Conservation (phyloP, 2,329 filamentous ascomycete species). For the Colletotrichum nymphaeae region DNA sequence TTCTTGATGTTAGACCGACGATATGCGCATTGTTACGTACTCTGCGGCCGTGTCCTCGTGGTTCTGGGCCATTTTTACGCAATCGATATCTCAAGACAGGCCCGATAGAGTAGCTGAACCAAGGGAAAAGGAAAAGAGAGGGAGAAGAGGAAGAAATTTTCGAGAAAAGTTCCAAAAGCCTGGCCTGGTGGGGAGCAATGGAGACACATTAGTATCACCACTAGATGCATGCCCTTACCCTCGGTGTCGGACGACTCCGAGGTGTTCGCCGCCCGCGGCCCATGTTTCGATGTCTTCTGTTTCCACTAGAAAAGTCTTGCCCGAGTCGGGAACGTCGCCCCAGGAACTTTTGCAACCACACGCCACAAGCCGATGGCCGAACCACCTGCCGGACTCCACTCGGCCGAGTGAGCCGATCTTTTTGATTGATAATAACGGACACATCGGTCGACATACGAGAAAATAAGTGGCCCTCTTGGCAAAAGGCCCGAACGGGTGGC, state of each 20-base stretch:
- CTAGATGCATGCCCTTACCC: constrained; percentile 24
- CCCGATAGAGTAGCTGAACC: constrained; percentile 10
- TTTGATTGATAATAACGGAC: constrained; percentile 15
- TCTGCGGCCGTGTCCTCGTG: constrained; percentile 47
- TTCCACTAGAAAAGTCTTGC: constrained; percentile 21
- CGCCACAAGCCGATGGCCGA: constrained; percentile 23
- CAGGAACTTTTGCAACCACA: constrained; percentile 28
- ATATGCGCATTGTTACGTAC: constrained; percentile 40
- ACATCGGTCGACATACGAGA: constrained; percentile 18
- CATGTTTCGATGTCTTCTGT: neutral
- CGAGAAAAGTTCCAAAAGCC: constrained; percentile 3
- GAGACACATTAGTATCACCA: constrained; percentile 17
- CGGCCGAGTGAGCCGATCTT: constrained; percentile 30
- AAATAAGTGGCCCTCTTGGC: constrained; percentile 20
- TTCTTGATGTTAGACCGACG: neutral
- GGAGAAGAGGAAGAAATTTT: constrained; percentile 20
- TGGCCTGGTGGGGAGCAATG: constrained; percentile 11
- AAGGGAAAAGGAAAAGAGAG: constrained; percentile 18
- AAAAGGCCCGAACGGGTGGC: constrained; percentile 35
- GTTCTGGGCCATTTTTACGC: constrained; percentile 45
- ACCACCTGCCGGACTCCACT: constrained; percentile 16
- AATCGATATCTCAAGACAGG: constrained; percentile 5
- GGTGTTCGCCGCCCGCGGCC: constrained; percentile 1
- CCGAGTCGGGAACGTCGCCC: constrained; percentile 10
- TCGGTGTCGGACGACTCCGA: constrained; percentile 28